Conservation (phyloP, 202 grass and related monocot species). For the Setaria viridis region DNA sequence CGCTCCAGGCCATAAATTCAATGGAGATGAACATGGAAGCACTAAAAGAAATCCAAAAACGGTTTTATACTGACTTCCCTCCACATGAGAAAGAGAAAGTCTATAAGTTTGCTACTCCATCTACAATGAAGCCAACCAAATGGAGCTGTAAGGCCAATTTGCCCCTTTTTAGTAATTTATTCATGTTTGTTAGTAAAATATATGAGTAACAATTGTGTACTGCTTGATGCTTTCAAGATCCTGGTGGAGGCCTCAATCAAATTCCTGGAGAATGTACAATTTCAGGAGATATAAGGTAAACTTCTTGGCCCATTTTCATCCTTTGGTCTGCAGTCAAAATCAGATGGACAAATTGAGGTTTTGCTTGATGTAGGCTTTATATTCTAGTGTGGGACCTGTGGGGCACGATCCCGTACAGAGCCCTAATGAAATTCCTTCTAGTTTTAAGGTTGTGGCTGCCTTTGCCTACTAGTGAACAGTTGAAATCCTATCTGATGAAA, state of each 20-base stretch:
- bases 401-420: not conserved
- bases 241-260: conserved; percentile 91
- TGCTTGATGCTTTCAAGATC: conserved; percentile 67
- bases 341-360: conserved; percentile 10
- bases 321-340: conserved; percentile 17
- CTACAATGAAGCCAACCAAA: conserved; percentile 98
- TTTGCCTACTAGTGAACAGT: conserved; percentile 27
- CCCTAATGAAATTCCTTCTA: conserved; percentile 23
- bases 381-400: not conserved
- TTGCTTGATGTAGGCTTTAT: conserved; percentile 26
- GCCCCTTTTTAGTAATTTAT: not conserved
- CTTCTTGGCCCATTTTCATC: not conserved
- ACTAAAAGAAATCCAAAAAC: conserved; percentile 81
- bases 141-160: conserved; percentile 78
- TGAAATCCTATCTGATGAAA: conserved; percentile 8
- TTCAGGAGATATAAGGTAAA: conserved; percentile 94
- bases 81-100: conserved; percentile 72
- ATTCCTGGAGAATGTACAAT: conserved; percentile 97
- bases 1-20: conserved; percentile 78
- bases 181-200: not conserved
- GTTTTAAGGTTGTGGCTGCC: not conserved
- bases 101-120: conserved; percentile 95
- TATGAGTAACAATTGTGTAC: conserved; percentile 2
- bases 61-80: conserved; percentile 87
- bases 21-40: conserved; percentile 96